Evolutionary conservation across 495 filamentous ascomycete species (phyloP), one percentile per base, ranked within the genome.

Genomic region (Penicillium steckii): DNA sequence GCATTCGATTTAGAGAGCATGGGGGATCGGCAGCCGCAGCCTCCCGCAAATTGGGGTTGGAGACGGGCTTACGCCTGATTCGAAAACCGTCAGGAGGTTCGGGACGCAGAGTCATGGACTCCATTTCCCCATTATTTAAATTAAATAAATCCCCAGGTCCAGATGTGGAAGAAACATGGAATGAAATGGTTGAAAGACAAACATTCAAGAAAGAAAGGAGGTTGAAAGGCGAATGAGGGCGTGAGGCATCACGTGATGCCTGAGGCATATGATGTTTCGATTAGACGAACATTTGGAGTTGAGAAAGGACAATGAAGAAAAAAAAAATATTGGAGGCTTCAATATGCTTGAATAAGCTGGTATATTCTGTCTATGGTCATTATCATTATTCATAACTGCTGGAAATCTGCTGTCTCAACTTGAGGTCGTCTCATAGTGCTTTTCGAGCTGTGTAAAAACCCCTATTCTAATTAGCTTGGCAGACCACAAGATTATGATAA

Each of bases 1-100:
- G 53, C 32, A 53, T 46, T 25, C 52, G 22, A 47, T 46, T 37
- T 26, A 52, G 44, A 8, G 60, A 46, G 47, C 46, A 51, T 61
- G 50, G 40, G 44, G 7, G 38, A 41, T 41, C 48, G 37, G 30
- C 32, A 21, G 59, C n/a, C n/a, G n/a, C 57, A n/a, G 59, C 53
- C 13, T 33, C 60, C 47, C 63, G 48, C 27, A 65, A 29, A 27
- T 67, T 65, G 7, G 64, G 61, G 29, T 64, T 60, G 23, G 64
- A 62, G 15, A 67, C 52, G 13, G 64, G 64, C 45, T 67, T 67
- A 7, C 64, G 61, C 19, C 21, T 53, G 37, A 65, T 58, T 10
- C 42, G 54, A 33, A 58, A 57, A 25, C 25, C 15, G 42, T 59
- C 61, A n/a, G 55, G 27, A 9, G 60, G 54, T n/a, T 30, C 52